Percentiles rank a stretch among this genome's conserved stretches.
Evolutionary conservation across 768 basidiomycete genomes (phyloP).

Genomic region (Epithele typhae): DNA sequence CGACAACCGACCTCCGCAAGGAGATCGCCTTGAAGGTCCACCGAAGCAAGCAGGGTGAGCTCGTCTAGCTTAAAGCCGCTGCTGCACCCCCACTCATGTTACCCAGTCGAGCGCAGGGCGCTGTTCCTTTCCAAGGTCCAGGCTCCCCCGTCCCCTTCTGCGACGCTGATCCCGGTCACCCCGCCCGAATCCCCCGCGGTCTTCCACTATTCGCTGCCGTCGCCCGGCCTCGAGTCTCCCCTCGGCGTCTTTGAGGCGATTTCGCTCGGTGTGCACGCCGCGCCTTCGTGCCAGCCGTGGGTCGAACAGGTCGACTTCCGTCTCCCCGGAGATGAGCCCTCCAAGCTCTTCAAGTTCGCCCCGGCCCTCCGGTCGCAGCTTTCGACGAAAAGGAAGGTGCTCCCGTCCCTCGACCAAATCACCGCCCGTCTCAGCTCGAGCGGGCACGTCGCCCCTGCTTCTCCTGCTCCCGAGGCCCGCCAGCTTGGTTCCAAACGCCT

Average conservation of each 20-base stretch:
- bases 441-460: slow-evolving; percentile 23
- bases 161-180: slow-evolving; percentile 54
- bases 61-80: background rate
- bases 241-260: slow-evolving; percentile 53
- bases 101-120: slow-evolving; percentile 54
- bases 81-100: slow-evolving; percentile 1
- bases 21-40: slow-evolving; percentile 72
- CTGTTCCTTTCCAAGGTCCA: slow-evolving; percentile 71
- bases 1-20: slow-evolving; percentile 58
- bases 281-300: slow-evolving; percentile 39
- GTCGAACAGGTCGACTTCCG: slow-evolving; percentile 68
- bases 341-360: slow-evolving; percentile 14
- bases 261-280: slow-evolving; percentile 15
- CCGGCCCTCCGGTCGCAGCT: slow-evolving; percentile 7
- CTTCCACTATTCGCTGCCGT: slow-evolving; percentile 66
- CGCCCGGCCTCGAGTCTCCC: slow-evolving; percentile 62
- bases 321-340: slow-evolving; percentile 24
- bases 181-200: slow-evolving; percentile 68
- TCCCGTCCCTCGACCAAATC: slow-evolving; percentile 77
- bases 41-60: slow-evolving; percentile 67
- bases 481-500: slow-evolving; percentile 26
- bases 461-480: slow-evolving; percentile 20
- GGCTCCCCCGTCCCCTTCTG: slow-evolving; percentile 60
- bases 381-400: slow-evolving; percentile 20
- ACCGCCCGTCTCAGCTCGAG: slow-evolving; percentile 53